Conservation (phyloP, 495 filamentous ascomycete species). For the Aspergillus taichungensis region DNA sequence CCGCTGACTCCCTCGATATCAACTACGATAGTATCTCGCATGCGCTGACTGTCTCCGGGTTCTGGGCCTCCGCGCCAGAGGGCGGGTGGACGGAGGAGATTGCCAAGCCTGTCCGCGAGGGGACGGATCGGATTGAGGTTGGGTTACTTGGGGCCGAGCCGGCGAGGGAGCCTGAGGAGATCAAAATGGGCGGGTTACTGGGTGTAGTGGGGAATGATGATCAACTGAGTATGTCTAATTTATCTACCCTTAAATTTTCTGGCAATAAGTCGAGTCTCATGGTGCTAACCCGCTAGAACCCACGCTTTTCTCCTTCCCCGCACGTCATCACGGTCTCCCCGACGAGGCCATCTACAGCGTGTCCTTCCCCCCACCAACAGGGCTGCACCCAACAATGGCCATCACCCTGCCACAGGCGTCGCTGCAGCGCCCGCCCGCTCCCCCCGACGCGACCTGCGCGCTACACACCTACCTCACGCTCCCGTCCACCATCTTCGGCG, state of each 20-base stretch:
- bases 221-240: slow-evolving; percentile 49
- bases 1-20: slow-evolving; percentile 61
- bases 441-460: slow-evolving; percentile 46
- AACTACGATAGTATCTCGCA: slow-evolving; percentile 68
- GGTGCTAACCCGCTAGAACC: slow-evolving; percentile 38
- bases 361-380: slow-evolving; percentile 58
- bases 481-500: slow-evolving; percentile 74
- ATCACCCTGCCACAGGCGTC: slow-evolving; percentile 37
- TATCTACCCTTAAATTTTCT: slow-evolving; percentile 1
- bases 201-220: slow-evolving; percentile 69
- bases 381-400: slow-evolving; percentile 80
- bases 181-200: slow-evolving; percentile 71
- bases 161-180: slow-evolving; percentile 55
- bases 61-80: slow-evolving; percentile 44
- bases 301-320: slow-evolving; percentile 82
- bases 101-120: slow-evolving; percentile 19
- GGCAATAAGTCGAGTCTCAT: slow-evolving; percentile 1
- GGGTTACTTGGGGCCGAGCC: slow-evolving; percentile 68
- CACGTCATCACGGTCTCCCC: slow-evolving; percentile 62
- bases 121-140: slow-evolving; percentile 55
- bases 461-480: slow-evolving; percentile 81
- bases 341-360: slow-evolving; percentile 35
- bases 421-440: slow-evolving; percentile 23
- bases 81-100: slow-evolving; percentile 44
- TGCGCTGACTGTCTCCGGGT: slow-evolving; percentile 50